A percentile compares a stretch with the other conserved stretches of the same genome.
Evolutionary conservation across 2,329 filamentous ascomycete genomes (phyloP).

Genomic region (Colletotrichum spinosum): DNA sequence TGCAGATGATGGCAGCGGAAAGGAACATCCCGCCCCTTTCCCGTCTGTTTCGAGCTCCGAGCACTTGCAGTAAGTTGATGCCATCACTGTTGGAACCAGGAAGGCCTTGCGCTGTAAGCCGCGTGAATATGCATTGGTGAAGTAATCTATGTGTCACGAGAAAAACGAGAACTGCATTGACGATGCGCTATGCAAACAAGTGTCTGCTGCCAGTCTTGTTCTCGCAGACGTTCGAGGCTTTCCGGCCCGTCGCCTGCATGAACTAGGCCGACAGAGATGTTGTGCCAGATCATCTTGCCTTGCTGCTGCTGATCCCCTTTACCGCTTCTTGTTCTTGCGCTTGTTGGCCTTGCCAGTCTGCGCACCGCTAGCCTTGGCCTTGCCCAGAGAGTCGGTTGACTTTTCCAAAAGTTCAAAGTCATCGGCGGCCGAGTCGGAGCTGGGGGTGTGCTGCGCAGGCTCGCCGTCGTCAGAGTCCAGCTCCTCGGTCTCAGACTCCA

Average conservation of each 20-base stretch:
- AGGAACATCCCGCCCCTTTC: conserved; percentile 2
- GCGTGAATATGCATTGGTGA: conserved; percentile 27
- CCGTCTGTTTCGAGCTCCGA: not conserved
- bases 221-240: not conserved
- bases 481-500: conserved; percentile 51
- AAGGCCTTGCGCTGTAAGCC: not conserved
- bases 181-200: conserved; percentile 8
- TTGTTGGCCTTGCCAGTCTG: conserved; percentile 63
- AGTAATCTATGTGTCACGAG: conserved; percentile 22
- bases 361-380: conserved; percentile 62
- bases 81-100: not conserved
- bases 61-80: conserved; percentile 8
- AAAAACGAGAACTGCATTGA: conserved; percentile 9
- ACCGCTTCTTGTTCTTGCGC: conserved; percentile 67
- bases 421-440: conserved; percentile 68
- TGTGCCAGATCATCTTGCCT: too few relatives aligned
- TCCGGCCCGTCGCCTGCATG: conserved; percentile 1
- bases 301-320: conserved; percentile 33
- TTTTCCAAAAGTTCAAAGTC: conserved; percentile 74
- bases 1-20: not conserved
- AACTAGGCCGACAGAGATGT: too few relatives aligned
- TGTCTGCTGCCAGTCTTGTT: conserved; percentile 6
- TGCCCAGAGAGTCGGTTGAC: conserved; percentile 65
- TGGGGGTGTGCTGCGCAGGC: conserved; percentile 62
- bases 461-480: conserved; percentile 61